phyloP scores from a whole-genome alignment of 2,329 filamentous ascomycete genomes.

The Xylaria sp. region DNA sequence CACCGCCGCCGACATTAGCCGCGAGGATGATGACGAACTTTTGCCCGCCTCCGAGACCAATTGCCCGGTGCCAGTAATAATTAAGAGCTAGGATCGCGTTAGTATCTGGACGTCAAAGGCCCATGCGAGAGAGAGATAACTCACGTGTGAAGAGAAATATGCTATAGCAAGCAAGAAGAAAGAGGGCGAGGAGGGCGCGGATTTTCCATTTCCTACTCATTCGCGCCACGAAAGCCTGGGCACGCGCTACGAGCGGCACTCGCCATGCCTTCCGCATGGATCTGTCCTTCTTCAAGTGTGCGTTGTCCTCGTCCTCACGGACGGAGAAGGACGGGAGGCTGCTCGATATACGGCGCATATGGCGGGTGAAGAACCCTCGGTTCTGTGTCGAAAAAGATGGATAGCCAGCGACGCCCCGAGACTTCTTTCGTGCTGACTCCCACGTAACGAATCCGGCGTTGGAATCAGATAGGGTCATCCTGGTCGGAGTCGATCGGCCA shows the following conservation, averaged over 20 bases:
- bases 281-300: constrained; percentile 76
- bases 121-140: constrained; percentile 34
- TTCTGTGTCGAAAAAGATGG: constrained; percentile 76
- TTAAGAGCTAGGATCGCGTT: constrained; percentile 40
- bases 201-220: constrained; percentile 63
- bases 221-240: constrained; percentile 43
- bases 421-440: constrained; percentile 76
- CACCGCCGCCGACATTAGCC: constrained; percentile 90
- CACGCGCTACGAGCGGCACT: constrained; percentile 42
- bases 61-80: constrained; percentile 64
- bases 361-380: constrained; percentile 80
- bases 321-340: constrained; percentile 69
- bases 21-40: constrained; percentile 92
- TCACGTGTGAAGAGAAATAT: constrained; percentile 70
- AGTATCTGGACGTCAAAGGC: constrained; percentile 18
- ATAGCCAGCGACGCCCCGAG: constrained; percentile 66
- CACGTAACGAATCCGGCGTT: constrained; percentile 63
- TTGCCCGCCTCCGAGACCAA: constrained; percentile 72
- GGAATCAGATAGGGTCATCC: constrained; percentile 40
- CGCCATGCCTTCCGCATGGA: constrained; percentile 53
- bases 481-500: constrained; percentile 62
- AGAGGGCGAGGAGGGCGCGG: constrained; percentile 52
- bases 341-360: constrained; percentile 74
- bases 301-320: constrained; percentile 34
- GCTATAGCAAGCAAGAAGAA: constrained; percentile 56